Base-by-base conservation (phyloP, 176 grass and related monocot genomes). In the Thalia dealbata region DNA sequence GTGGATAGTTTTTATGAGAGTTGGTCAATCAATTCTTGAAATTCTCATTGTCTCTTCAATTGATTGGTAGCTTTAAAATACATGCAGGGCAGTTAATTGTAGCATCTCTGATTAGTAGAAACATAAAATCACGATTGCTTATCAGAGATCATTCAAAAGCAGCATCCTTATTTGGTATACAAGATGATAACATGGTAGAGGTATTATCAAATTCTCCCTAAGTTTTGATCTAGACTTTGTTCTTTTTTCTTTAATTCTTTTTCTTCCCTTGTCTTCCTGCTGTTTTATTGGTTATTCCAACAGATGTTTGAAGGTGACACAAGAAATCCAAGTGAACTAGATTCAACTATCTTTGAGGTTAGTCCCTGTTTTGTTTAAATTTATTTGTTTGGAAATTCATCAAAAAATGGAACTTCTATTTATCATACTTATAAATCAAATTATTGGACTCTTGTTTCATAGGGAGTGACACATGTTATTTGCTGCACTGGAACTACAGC, bases 391-490 rank as follows among this genome's bases (percentile, higher is more conserved):
- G 14, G 78, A 77, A 11, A 82, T 45, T 72, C 45, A 22, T 48
- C 48, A 2, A 66, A 29, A 45, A 10, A 22, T 68, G 76, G 18
- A 32, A 78, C 61, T 45, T 27, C 25, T 32, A 62, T 83, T 18
- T 67, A 75, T 85, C 83, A 79, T 79, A 71, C 77, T 44, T 84
- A 79, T 38, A 89, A 86, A 80, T 81, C 82, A 78, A 90, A 81
- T 71, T 87, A 87, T 96, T 92, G 84, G 86, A 78, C 18, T 83
- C 69, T 86, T 83, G 82, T 92, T 90, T 92, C 82, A 84, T 86
- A 96, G 93, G 93, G 93, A 88, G 93, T 92, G 73, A 92, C 93
- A 2, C 89, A 96, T 81, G 87, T 90, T 61, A 90, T 96, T 69
- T 96, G 93, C 79, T 90, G 82, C 70, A 96, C 89, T 80, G 89